These are phyloP conservation scores for Crassisporium funariophilum DNA, from an alignment of 768 basidiomycete genomes.

Conservation along the genomic window DNA sequence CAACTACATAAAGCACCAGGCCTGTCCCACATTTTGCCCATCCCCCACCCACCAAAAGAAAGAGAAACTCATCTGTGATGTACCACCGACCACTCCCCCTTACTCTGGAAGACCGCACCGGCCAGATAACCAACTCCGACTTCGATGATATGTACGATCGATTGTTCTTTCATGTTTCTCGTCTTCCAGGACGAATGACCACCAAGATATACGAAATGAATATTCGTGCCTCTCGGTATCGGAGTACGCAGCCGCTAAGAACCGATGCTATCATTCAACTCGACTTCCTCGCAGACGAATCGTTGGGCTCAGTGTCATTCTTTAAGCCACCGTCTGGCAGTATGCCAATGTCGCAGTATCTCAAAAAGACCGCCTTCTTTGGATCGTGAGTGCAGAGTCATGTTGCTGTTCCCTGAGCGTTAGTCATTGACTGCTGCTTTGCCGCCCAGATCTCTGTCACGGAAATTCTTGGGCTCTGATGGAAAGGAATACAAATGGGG, in stretches of 20 bases:
- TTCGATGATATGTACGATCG: conserved; percentile 82
- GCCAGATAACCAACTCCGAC: conserved; percentile 54
- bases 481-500: conserved; percentile 75
- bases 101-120: conserved; percentile 71
- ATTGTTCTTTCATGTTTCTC: conserved; percentile 64
- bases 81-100: too few species aligned
- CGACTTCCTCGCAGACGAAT: conserved; percentile 59
- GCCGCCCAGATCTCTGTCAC: conserved; percentile 55
- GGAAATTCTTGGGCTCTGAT: conserved; percentile 71
- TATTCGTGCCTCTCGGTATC: conserved; percentile 61
- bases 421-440: conserved; percentile 7
- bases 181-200: conserved; percentile 43
- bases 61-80: too few species aligned
- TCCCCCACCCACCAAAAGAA: too few species aligned
- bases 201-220: conserved; percentile 69
- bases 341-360: conserved; percentile 64
- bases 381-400: conserved; percentile 51
- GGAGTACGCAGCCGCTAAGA: conserved; percentile 53
- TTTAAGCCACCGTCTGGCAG: conserved; percentile 41
- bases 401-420: conserved; percentile 1
- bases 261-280: conserved; percentile 58
- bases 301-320: conserved; percentile 64
- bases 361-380: conserved; percentile 65
- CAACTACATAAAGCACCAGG: too few species aligned
- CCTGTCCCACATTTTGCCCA: background rate